These are phyloP conservation scores for Colletotrichum liaoningense DNA, from an alignment of 2,329 filamentous ascomycete species.

Conservation along the genomic window DNA sequence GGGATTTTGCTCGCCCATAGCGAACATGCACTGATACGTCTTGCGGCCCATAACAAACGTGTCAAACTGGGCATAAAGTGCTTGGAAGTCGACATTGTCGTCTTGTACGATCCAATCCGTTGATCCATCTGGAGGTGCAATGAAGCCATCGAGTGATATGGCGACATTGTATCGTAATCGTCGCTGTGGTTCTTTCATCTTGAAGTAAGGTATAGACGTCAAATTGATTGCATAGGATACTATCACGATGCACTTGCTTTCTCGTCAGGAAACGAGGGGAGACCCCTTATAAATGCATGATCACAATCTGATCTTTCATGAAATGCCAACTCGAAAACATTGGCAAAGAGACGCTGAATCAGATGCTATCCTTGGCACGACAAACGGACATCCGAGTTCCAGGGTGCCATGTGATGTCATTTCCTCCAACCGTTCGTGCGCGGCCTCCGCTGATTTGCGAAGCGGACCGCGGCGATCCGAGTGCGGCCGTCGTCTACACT, in stretches of 20 bases:
- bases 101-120: constrained; percentile 47
- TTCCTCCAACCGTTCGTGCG: background rate
- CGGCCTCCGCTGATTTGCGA: background rate
- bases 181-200: constrained; percentile 16
- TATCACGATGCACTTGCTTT: background rate
- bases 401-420: constrained; percentile 24
- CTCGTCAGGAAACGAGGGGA: background rate
- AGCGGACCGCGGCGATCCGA: background rate
- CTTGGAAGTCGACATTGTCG: constrained; percentile 45
- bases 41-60: constrained; percentile 49
- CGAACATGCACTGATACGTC: constrained; percentile 45
- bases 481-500: background rate
- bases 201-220: background rate
- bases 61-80: constrained; percentile 45
- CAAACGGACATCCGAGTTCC: constrained; percentile 16
- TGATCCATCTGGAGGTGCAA: constrained; percentile 44
- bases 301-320: background rate
- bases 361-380: background rate
- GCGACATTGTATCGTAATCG: constrained; percentile 48
- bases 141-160: constrained; percentile 48
- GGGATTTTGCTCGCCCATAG: constrained; percentile 37
- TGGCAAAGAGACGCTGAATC: background rate
- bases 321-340: background rate
- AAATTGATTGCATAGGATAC: background rate
- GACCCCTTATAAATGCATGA: background rate